Evolutionary conservation across 495 filamentous ascomycete species (phyloP).

Genomic region (Aspergillus incahuasiensis): DNA sequence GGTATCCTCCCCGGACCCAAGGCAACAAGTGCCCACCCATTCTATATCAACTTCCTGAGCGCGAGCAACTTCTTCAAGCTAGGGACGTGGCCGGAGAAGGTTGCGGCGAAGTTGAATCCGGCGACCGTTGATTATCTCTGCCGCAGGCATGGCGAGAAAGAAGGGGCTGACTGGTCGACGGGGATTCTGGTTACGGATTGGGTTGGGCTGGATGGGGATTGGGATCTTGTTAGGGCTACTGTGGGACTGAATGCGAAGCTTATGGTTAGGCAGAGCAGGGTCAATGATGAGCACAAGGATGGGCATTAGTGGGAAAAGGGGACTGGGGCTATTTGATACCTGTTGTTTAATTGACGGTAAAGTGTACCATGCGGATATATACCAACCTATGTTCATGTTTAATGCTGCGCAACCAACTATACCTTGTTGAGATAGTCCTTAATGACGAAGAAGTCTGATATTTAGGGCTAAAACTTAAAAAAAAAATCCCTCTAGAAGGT

Average conservation of each 20-base stretch:
- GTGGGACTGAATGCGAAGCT: constrained; percentile 86
- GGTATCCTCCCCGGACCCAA: constrained; percentile 27
- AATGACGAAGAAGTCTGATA: neutral
- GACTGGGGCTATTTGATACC: neutral
- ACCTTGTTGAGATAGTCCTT: neutral
- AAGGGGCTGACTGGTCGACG: constrained; percentile 65
- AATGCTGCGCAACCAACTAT: neutral
- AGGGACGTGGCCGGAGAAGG: constrained; percentile 87
- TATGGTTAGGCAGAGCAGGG: constrained; percentile 39
- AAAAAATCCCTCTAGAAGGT: constrained; percentile 10
- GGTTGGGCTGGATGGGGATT: constrained; percentile 86
- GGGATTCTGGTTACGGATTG: constrained; percentile 91
- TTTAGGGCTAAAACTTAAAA: neutral
- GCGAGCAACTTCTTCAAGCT: constrained; percentile 91
- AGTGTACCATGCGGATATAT: too few species aligned
- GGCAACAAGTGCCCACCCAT: constrained; percentile 49
- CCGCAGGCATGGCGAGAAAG: constrained; percentile 52
- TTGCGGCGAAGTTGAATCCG: constrained; percentile 92
- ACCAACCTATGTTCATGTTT: neutral
- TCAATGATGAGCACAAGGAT: constrained; percentile 9
- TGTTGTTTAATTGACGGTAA: neutral
- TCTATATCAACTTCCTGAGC: constrained; percentile 88
- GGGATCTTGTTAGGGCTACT: constrained; percentile 86
- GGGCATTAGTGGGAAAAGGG: constrained; percentile 17
- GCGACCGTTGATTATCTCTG: constrained; percentile 77